Evolutionary conservation across 2,329 filamentous ascomycete genomes (phyloP), one percentile per base, ranked within the genome.

Genomic region (Pseudonectria foliicola): DNA sequence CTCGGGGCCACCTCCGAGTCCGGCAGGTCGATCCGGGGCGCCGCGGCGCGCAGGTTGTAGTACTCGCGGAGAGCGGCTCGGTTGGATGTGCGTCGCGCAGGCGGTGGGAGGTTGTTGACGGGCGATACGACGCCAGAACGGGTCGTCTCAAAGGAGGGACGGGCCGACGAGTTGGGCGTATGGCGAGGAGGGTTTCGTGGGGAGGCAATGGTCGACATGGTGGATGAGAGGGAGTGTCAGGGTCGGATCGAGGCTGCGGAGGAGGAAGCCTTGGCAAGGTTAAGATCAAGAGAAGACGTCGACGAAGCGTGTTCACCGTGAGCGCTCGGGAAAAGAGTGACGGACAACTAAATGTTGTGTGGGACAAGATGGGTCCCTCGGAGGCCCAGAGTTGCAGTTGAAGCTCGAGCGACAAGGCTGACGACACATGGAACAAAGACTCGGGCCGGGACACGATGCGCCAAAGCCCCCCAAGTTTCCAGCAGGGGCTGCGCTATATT

Each of bases 61-160:
- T 95, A 96, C 56, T 95, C 88, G 51, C 92, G 83, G 13, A 96
- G 73, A 6, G 90, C 90, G 37, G 83, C 78, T 45, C 90, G 84
- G 63, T 94, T 94, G 42, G 83, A 66, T 42, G 57, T 37, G 45
- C 49, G 57, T 35, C 58, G 63, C 50, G 66, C 67, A 40, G 7
- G 44, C 28, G 25, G 44, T 23, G 31, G 43, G 49, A 59, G 40
- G 39, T 34, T 37, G 39, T 49, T 45, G 37, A 57, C 49, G 33
- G 73, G 75, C 2, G 75, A 83, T 38, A 62, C 64, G 42, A 74
- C 64, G 42, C 67, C 72, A 39, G 80, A 86, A 37, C 75, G 75
- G 12, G 71, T 64, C 37, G 64, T 64, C 48, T 89, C 83, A 58
- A 85, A 69, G 25, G 84, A 89, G 4, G 83, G 80, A 10, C 86